A percentile compares a stretch with the other conserved stretches of the same genome.
Conservation (phyloP, 208 protist genomes). For the Wallacemonas sp. region DNA sequence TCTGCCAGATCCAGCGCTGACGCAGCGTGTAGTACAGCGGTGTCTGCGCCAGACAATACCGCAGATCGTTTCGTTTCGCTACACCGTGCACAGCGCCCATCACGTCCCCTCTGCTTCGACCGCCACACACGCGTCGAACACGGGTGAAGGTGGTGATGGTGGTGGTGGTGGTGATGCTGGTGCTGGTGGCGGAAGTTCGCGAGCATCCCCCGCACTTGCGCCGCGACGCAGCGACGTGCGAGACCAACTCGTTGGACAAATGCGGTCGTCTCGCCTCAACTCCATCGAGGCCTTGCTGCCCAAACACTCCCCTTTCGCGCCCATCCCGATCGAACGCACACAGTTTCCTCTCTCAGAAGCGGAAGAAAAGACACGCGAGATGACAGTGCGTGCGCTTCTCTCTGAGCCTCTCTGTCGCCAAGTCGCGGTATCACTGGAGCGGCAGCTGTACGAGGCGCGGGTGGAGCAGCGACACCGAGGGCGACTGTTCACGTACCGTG, state of each 20-base stretch:
- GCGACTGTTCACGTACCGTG: conserved; percentile 12
- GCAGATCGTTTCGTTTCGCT: conserved; percentile 30
- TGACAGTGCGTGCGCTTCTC: background rate
- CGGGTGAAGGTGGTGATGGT: background rate
- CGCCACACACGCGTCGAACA: too few species aligned
- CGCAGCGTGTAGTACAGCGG: conserved; percentile 7
- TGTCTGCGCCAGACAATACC: conserved; percentile 5
- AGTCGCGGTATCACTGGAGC: conserved; percentile 8
- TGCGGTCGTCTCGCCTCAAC: conserved; percentile 18
- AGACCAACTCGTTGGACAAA: conserved; percentile 12
- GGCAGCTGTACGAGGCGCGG: conserved; percentile 8
- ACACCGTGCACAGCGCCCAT: background rate
- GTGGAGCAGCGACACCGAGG: conserved; percentile 5
- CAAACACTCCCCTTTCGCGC: background rate
- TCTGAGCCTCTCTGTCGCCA: background rate
- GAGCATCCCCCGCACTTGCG: too few species aligned
- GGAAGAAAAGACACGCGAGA: background rate
- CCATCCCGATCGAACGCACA: conserved; percentile 1
- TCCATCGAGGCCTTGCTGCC: conserved; percentile 20
- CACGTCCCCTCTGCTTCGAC: background rate
- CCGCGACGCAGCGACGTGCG: too few species aligned
- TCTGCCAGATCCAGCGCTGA: background rate
- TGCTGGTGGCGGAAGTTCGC: too few species aligned
- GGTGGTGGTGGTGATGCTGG: background rate
- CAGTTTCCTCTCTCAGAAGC: conserved; percentile 4